Conservation (phyloP, 2,329 filamentous ascomycete genomes). For the Mycosphaerella arachidis region DNA sequence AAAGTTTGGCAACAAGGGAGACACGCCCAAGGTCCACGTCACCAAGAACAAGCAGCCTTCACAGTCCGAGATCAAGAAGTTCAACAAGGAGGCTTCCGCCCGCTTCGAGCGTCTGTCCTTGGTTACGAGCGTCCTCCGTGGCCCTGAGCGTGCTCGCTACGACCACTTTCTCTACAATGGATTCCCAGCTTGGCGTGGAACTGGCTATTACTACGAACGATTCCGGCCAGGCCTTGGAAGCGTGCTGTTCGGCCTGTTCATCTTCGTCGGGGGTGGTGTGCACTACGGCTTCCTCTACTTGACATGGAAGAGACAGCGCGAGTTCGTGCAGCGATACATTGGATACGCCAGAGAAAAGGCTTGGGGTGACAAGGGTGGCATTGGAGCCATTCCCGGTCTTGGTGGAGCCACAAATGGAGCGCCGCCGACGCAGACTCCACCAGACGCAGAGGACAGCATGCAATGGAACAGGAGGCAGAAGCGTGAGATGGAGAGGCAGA, state of each 20-base stretch:
- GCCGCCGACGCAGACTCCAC: slow-evolving; percentile 36
- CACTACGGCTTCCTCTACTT: slow-evolving; percentile 85
- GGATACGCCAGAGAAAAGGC: slow-evolving; percentile 80
- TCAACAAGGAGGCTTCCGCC: slow-evolving; percentile 75
- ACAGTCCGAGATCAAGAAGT: slow-evolving; percentile 69
- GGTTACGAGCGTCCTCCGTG: slow-evolving; percentile 79
- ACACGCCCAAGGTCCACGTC: slow-evolving; percentile 59
- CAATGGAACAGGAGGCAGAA: slow-evolving; percentile 74
- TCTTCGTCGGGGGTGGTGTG: slow-evolving; percentile 75
- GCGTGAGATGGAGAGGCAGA: slow-evolving; percentile 80
- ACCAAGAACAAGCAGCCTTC: slow-evolving; percentile 67
- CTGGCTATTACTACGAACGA: slow-evolving; percentile 94
- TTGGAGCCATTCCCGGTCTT: slow-evolving; percentile 63
- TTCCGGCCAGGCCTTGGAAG: slow-evolving; percentile 87
- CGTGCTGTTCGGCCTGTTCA: slow-evolving; percentile 74
- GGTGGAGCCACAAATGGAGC: slow-evolving; percentile 40
- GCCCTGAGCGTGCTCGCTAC: slow-evolving; percentile 76
- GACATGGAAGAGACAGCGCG: slow-evolving; percentile 81
- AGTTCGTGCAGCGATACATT: slow-evolving; percentile 90
- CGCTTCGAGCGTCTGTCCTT: slow-evolving; percentile 79
- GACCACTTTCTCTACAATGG: slow-evolving; percentile 91
- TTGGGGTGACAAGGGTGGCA: slow-evolving; percentile 76
- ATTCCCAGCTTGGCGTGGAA: slow-evolving; percentile 94
- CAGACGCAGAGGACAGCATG: slow-evolving; percentile 51
- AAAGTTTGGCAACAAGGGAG: slow-evolving; percentile 36